These are phyloP conservation scores for Bretziella fagacearum DNA, from an alignment of 2,329 filamentous ascomycete species.

Conservation along the genomic window DNA sequence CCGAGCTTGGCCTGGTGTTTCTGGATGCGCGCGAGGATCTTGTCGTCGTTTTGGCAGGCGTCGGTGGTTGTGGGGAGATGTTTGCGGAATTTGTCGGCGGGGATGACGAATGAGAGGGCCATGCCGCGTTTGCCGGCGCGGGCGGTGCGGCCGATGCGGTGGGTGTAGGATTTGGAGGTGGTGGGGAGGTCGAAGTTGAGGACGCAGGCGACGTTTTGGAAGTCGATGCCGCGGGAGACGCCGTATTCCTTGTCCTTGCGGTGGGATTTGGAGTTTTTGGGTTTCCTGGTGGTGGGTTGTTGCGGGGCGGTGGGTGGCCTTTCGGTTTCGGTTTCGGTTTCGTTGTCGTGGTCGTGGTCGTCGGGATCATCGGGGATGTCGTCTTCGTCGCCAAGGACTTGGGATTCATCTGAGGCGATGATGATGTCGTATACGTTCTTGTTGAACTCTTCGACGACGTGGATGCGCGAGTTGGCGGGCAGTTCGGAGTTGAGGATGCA, in stretches of 20 bases:
- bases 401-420: conserved; percentile 85
- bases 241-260: conserved; percentile 75
- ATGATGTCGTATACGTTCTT: conserved; percentile 94
- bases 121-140: conserved; percentile 83
- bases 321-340: conserved; percentile 19
- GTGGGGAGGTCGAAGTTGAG: conserved; percentile 93
- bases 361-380: conserved; percentile 22
- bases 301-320: not conserved
- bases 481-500: conserved; percentile 90
- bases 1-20: conserved; percentile 63
- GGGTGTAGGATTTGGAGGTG: conserved; percentile 83
- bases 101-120: conserved; percentile 88
- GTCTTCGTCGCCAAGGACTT: conserved; percentile 54
- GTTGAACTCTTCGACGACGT: conserved; percentile 96
- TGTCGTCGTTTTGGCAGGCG: conserved; percentile 67
- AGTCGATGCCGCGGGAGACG: conserved; percentile 91
- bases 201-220: conserved; percentile 84
- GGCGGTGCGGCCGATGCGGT: conserved; percentile 86
- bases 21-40: conserved; percentile 61
- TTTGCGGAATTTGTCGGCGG: conserved; percentile 65
- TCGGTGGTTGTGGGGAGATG: conserved; percentile 71
- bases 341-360: conserved; percentile 21
- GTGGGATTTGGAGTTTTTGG: conserved; percentile 26
- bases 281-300: conserved; percentile 15
- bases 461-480: conserved; percentile 79